Evolutionary conservation across 257 asterid species (phyloP).

Genomic region (Coffea canephora): DNA sequence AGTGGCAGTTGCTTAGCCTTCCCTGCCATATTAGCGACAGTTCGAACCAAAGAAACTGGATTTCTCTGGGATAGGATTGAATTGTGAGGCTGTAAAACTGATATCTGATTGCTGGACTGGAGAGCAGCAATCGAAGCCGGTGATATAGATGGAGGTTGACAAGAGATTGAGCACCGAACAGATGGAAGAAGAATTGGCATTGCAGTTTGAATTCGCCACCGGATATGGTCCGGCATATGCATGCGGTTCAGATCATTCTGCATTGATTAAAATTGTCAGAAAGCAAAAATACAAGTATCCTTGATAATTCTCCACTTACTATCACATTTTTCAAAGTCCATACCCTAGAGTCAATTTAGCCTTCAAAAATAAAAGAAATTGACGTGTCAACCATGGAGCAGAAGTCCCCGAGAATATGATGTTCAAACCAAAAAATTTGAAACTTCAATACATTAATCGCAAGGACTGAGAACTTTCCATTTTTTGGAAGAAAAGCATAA

Average conservation of each 20-base stretch:
- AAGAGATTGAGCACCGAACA: constrained; percentile 52
- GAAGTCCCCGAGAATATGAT: not conserved
- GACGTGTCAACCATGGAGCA: not conserved
- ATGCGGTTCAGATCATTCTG: constrained; percentile 87
- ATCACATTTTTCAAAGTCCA: not conserved
- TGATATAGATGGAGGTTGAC: constrained; percentile 71
- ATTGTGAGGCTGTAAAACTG: constrained; percentile 42
- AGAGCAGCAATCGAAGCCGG: constrained; percentile 64
- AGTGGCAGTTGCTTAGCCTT: constrained; percentile 50
- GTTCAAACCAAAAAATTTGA: not conserved
- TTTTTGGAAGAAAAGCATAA: not conserved
- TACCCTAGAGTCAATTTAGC: not conserved
- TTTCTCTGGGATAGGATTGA: constrained; percentile 48
- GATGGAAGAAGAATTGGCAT: constrained; percentile 70
- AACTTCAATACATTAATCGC: not conserved
- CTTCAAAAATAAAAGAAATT: not conserved
- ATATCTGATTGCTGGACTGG: constrained; percentile 59
- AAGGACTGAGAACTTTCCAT: not conserved
- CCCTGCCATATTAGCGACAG: constrained; percentile 39
- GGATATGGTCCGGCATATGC: constrained; percentile 74
- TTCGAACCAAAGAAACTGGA: constrained; percentile 48
- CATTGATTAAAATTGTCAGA: constrained; percentile 22
- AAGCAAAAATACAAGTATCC: not conserved
- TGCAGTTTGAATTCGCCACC: constrained; percentile 91
- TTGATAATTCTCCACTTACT: not conserved